Base-by-base conservation (phyloP, 2,329 filamentous ascomycete genomes). In the Nothophaeocryptopus gaeumannii region DNA sequence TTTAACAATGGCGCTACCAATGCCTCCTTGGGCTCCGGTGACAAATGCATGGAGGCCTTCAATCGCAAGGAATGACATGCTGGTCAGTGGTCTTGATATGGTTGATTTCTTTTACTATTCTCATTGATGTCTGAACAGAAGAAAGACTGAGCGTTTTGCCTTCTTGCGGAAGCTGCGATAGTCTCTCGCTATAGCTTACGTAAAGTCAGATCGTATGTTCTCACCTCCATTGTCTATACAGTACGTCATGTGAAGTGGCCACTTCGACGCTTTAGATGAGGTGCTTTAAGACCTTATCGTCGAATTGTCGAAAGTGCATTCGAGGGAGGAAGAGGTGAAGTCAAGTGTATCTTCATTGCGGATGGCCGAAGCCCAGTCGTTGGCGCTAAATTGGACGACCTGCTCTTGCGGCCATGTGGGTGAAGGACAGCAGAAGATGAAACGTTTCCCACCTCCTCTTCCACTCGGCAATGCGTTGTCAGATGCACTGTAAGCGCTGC, bases 41-140 rank as follows among this genome's bases (percentile, higher is more conserved):
- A 81, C 69, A 51, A 81, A 78, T 30, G 77, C 77, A 65, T 81
- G 77, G 20, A 70, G 65, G 11, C 70, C 72, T 55, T 77, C 72
- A 26, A 80, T 63, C 2, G 66, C 69, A 5, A 80, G 66, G 50
- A 77, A 79, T 1, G 75, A 73, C 66, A 70, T 67, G 5, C 26
- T 30, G 16, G n/a, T 13, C 14, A 32, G 20, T 26, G 20, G 20
- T 26, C 20, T 26, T 26, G 20, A 26, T 26, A 26, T 26, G 20
- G 20, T 26, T 26, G 20, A 3, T 26, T 26, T 3, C 20, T 26
- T 20, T 39, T 29, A 12, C 13, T 14, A 11, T 10, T 32, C 29
- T 12, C 30, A n/a, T 33, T 9, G 36, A 26, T 4, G 20, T 26
- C n/a, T 13, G 14, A 8, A 16, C 14, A 5, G 16, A 44, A 10